Conservation (phyloP, 352 stramenopile species). For the Phytophthora idaei region DNA sequence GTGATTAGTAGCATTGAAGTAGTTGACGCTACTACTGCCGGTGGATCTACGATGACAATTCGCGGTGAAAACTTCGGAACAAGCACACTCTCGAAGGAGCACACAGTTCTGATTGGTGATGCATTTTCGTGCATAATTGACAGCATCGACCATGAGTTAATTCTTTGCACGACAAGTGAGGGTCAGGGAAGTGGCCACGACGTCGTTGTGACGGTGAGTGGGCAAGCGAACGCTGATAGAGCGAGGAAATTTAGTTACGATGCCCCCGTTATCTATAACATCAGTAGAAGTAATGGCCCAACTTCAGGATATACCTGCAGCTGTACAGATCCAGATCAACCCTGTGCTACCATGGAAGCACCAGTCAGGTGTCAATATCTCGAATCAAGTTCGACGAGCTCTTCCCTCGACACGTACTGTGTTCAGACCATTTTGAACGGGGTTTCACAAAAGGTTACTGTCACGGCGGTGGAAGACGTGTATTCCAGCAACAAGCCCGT, state of each 20-base stretch:
- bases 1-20: conserved; percentile 43
- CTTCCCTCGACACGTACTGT: conserved; percentile 36
- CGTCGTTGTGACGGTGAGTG: conserved; percentile 48
- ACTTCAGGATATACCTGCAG: conserved; percentile 60
- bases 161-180: conserved; percentile 46
- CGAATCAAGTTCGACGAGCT: conserved; percentile 22
- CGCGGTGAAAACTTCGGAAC: conserved; percentile 57
- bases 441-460: conserved; percentile 27
- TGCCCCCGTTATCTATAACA: conserved; percentile 40
- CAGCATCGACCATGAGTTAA: conserved; percentile 36
- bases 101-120: conserved; percentile 40
- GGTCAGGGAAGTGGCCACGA: conserved; percentile 46
- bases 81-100: conserved; percentile 37
- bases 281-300: conserved; percentile 49
- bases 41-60: conserved; percentile 54
- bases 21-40: conserved; percentile 43
- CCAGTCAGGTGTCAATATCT: conserved; percentile 50
- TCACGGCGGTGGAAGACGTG: conserved; percentile 39
- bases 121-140: conserved; percentile 43
- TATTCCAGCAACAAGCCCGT: conserved; percentile 50
- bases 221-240: conserved; percentile 32
- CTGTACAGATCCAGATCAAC: conserved; percentile 43
- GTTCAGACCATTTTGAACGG: conserved; percentile 34
- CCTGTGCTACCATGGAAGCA: conserved; percentile 46
- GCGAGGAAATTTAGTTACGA: conserved; percentile 49